A percentile compares a stretch with the other conserved stretches of the same genome.
Evolutionary conservation across 192 early-diverging fungal genomes (phyloP).

Genomic region (Funneliformis geosporum): DNA sequence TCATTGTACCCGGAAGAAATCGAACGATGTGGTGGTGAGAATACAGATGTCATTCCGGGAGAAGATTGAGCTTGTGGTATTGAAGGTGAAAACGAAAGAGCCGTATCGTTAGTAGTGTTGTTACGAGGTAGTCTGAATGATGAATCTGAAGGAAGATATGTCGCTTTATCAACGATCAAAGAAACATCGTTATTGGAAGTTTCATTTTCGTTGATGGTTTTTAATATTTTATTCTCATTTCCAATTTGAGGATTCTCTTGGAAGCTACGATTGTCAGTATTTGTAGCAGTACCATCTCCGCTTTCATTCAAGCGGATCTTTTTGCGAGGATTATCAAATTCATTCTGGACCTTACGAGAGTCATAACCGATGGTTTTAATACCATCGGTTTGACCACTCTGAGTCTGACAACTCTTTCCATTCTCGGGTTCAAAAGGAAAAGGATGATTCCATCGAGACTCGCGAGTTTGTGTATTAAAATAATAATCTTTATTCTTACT

Average conservation of each 20-base stretch:
- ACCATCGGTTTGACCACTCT: not conserved
- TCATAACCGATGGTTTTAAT: not conserved
- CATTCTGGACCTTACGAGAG: not conserved
- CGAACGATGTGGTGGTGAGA: constrained; percentile 1
- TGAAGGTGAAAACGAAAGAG: not conserved
- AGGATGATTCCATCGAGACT: constrained; percentile 14
- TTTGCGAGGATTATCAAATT: not conserved
- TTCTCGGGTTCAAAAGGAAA: not conserved
- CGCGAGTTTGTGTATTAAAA: constrained; percentile 20
- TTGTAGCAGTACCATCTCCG: not conserved
- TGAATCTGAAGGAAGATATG: not conserved
- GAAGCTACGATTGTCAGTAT: not conserved
- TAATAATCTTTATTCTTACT: constrained; percentile 28
- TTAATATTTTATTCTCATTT: not conserved
- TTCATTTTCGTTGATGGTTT: not conserved
- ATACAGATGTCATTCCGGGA: not conserved
- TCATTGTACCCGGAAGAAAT: constrained; percentile 17
- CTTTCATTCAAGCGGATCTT: not conserved
- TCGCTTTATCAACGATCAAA: not conserved
- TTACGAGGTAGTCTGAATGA: not conserved
- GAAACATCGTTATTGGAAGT: not conserved
- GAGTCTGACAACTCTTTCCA: not conserved
- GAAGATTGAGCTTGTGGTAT: not conserved
- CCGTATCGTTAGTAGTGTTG: not conserved
- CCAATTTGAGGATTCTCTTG: not conserved